Evolutionary conservation across 192 early-diverging fungal species (phyloP), one percentile per base, ranked within the genome.

Genomic region (Geosiphon pyriformis): DNA sequence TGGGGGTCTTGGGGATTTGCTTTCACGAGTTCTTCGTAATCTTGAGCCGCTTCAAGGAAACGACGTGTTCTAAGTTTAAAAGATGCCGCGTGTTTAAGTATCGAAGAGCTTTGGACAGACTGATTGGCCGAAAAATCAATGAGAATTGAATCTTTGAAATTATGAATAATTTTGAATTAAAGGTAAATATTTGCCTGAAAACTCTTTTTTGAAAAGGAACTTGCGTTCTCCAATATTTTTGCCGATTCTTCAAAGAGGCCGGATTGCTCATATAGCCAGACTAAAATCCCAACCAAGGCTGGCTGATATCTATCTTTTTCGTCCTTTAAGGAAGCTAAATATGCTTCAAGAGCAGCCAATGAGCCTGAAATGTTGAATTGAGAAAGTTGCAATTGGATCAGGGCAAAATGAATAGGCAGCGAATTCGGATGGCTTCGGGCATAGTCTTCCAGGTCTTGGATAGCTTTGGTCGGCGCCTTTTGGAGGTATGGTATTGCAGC

Each of bases 251-350:
- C 81, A 11, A 79, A 67, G 53, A 83, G 76, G n/a, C 77, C 81
- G 8, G 80, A 77, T 30, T 90, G 76, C 33, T 84, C 84, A 72
- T 90, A 86, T 32, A 91, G 64, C 87, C 87, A 89, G 10, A 89
- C 84, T 35, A 86, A 68, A 23, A 91, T 71, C 0, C 88, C 86
- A n/a, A 91, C 81, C 2, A 87, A 64, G 30, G 74, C 88, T 4
- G 89, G 87, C 35, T 77, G 77, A 49, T 87, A 76, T 53, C 67
- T 67, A 22, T 77, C 68, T 2, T 46, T 10, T 26, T 76, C 66
- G 23, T 71, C 68, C 1, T 73, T 71, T 1, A 76, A 49, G 2
- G 29, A 35, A 22, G 67, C 73, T 42, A 85, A 54, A 66, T 77
- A 85, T 2, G 53, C 52, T 20, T 79, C 62, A n/a, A 82, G 50